A percentile compares a stretch with the other conserved stretches of the same genome.
Evolutionary conservation across 495 filamentous ascomycete genomes (phyloP).

Genomic region (Penicillium parvum): DNA sequence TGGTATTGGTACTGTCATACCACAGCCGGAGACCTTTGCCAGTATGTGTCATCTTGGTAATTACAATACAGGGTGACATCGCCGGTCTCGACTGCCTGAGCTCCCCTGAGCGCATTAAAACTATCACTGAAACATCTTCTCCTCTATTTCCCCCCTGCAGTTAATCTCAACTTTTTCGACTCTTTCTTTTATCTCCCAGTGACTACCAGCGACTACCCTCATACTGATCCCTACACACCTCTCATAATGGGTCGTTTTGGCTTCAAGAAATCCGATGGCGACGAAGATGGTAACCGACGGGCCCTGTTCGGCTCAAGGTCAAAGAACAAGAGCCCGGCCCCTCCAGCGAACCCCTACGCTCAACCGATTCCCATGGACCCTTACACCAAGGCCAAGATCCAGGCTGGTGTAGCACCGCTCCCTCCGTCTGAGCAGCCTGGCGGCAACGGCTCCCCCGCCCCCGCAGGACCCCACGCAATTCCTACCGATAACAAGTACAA

Average conservation of each 20-base stretch:
- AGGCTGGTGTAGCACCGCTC: constrained; percentile 37
- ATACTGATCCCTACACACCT: neutral
- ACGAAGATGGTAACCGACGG: constrained; percentile 53
- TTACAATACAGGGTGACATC: constrained; percentile 2
- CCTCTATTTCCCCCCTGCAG: constrained; percentile 6
- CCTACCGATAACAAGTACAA: constrained; percentile 47
- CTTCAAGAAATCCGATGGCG: constrained; percentile 62
- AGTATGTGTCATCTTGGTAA: constrained; percentile 2
- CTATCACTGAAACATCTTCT: constrained; percentile 13
- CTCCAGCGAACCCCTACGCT: constrained; percentile 62
- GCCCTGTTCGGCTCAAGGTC: constrained; percentile 55
- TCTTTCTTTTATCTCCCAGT: constrained; percentile 1
- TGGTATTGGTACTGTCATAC: constrained; percentile 19
- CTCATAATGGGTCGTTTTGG: constrained; percentile 48
- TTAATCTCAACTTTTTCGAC: neutral
- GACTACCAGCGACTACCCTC: neutral
- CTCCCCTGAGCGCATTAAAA: constrained; percentile 25
- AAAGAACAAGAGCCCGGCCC: constrained; percentile 56
- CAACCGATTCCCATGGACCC: constrained; percentile 56
- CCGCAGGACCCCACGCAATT: constrained; percentile 22
- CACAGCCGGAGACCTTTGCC: neutral
- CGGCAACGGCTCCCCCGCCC: constrained; percentile 23
- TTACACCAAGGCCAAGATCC: constrained; percentile 58
- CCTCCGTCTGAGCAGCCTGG: constrained; percentile 37
- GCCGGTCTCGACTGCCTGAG: constrained; percentile 18